Base-by-base conservation (phyloP, 1,139 yeast species). In the Lodderomyces oxycetoniae region DNA sequence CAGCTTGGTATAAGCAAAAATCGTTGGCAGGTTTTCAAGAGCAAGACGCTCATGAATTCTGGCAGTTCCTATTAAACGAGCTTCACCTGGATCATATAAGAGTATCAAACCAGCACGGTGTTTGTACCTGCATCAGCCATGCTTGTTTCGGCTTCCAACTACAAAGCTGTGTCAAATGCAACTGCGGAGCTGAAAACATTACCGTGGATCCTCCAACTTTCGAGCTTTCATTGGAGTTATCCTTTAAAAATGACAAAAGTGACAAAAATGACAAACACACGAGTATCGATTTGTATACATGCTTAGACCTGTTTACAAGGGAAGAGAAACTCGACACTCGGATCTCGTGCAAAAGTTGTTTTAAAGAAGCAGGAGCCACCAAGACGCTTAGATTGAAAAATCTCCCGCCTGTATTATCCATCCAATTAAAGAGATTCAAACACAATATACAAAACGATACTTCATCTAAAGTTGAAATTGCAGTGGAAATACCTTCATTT, bases 21-120 rank as follows among this genome's bases (percentile, higher is more conserved):
- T 75, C 88, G 17, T 71, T 91, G 39, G 95, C 96, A 0, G 98
- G 98, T 1, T 88, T 88, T 45, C 84, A 91, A 32, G 96, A 91
- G 58, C 98, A 91, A 58, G 98, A 91, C 56, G 97, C 98, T 0
- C 98, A 91, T 58, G 98, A 91, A 56, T 91, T 89, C 57, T 80
- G 95, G 81, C 96, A 91, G 53, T 88, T 89, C 54, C 53, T 89
- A 20, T 66, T 89, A 30, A 85, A 89, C 54, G 95, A 87, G 56
- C 61, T 91, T 37, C 98, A 91, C 57, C 66, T 63, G 42, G 85
- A 69, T 44, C 47, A 55, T 49, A 57, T 58, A 46, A 55, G 61
- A 36, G 49, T 63, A 4, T 11, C 4, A 24, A 17, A 11, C 20
- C 26, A 32, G 4, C 17, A 22, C 6, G 20, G 20, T 8, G 10